Evolutionary conservation across 176 grass and related monocot genomes (phyloP), one percentile per base, ranked within the genome.

Genomic region (Carex kokanica): DNA sequence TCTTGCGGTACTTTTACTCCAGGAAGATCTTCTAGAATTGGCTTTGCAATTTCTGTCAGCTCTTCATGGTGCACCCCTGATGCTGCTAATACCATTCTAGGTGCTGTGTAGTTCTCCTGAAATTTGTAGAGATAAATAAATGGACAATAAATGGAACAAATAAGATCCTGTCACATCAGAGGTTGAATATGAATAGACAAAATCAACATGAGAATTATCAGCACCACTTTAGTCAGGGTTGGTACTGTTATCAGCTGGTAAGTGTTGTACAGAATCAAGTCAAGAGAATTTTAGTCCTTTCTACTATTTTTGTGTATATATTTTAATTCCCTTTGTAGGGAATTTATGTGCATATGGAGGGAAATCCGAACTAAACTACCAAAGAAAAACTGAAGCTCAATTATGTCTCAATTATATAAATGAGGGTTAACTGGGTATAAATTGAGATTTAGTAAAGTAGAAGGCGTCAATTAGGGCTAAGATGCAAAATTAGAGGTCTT

Each of bases 81-180:
- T 90, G 94, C 94, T 72, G 91, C 91, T 86, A 93, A 88, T 61
- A 93, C 94, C 77, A 97, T 97, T 58, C 87, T 93, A 27, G 94
- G 84, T 54, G 94, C 89, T 85, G 87, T 93, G 72, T 91, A 93
- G 64, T 93, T 88, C 64, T 93, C 91, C 94, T 97, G 78, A 49
- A 70, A 83, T 88, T 88, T 56, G 41, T 27, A 88, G 45, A 29
- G 69, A 13, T 82, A 83, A 78, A 53, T 89, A 49, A 55, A 75
- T 52, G 23, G 16, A 3, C 12, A n/a, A 17, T 40, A 3, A 69
- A 68, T 17, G 7, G 38, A 38, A 52, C 25, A 51, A 49, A 52
- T 27, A 53, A 53, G 71, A 27, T 24, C 23, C 18, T 74, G 21
- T 74, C 20, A 74, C 2, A 27, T 49, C 13, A 29, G 13, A 75